Evolutionary conservation across 140 eudicot species (phyloP).

Genomic region (Ambrosia hybrid): DNA sequence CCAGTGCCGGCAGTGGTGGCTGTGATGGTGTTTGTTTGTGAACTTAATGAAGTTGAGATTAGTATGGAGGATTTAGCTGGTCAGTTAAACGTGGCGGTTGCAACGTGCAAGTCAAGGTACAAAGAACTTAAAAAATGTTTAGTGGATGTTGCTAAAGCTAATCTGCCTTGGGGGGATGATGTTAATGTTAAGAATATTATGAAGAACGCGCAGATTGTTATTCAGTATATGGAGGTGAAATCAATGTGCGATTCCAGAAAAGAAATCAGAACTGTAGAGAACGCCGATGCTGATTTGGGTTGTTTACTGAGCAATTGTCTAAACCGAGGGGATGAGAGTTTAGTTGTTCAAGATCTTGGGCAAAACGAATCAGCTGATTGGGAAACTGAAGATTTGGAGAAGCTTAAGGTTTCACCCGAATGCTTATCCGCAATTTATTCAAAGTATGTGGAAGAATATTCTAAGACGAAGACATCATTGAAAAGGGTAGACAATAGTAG

Average conservation of each 20-base stretch:
- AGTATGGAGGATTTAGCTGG: constrained; percentile 63
- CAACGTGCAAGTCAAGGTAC: constrained; percentile 62
- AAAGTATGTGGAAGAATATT: constrained; percentile 48
- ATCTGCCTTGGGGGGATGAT: constrained; percentile 81
- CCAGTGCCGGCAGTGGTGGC: constrained; percentile 82
- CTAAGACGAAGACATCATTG: constrained; percentile 24
- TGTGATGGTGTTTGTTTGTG: constrained; percentile 61
- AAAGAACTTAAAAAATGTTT: constrained; percentile 63
- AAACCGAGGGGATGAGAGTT: constrained; percentile 22
- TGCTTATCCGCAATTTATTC: constrained; percentile 58
- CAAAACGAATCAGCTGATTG: constrained; percentile 22
- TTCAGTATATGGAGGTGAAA: constrained; percentile 77
- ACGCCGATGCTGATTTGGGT: constrained; percentile 35
- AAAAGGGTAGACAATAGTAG: constrained; percentile 16
- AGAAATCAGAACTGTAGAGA: constrained; percentile 22
- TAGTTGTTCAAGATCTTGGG: background rate
- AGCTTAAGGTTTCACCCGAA: constrained; percentile 56
- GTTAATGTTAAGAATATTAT: constrained; percentile 64
- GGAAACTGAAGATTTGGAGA: constrained; percentile 37
- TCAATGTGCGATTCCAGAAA: constrained; percentile 36
- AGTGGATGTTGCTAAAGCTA: constrained; percentile 60
- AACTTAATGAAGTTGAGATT: constrained; percentile 55
- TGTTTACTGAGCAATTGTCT: constrained; percentile 51
- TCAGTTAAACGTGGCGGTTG: constrained; percentile 54
- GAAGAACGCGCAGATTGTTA: constrained; percentile 60